Conservation (phyloP, 805 yeast genomes). For the Lipomyces spencermartinsiae region DNA sequence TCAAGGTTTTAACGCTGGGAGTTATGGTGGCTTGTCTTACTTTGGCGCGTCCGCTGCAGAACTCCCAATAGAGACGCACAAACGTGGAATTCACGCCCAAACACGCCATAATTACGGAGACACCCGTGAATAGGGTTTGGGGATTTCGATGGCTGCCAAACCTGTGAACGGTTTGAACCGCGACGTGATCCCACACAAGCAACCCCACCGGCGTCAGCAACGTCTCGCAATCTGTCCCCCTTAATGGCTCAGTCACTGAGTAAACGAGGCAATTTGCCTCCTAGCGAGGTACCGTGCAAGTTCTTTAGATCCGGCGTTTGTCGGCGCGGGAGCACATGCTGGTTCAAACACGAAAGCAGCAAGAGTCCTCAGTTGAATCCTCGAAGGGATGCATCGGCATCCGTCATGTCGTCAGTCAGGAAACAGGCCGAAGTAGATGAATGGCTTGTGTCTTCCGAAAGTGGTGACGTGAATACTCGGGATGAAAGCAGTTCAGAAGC, state of each 20-base stretch:
- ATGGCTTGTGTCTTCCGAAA: not conserved
- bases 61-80: too few relatives aligned
- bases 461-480: not conserved
- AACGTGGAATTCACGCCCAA: too few relatives aligned
- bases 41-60: too few relatives aligned
- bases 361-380: not conserved
- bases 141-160: too few relatives aligned
- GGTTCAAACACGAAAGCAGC: slow-evolving; percentile 31
- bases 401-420: not conserved
- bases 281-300: slow-evolving; percentile 33
- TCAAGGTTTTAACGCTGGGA: not conserved
- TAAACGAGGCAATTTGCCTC: slow-evolving; percentile 20
- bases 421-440: not conserved
- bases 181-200: not conserved
- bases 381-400: not conserved
- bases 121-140: too few relatives aligned
- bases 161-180: too few relatives aligned
- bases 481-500: not conserved
- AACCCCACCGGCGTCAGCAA: not conserved
- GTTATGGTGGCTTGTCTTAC: too few relatives aligned
- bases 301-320: slow-evolving; percentile 30
- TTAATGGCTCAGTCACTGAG: not conserved
- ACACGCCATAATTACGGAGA: too few relatives aligned
- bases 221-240: not conserved
- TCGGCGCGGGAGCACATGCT: slow-evolving; percentile 29